Base-by-base conservation (phyloP, 140 eudicot genomes). In the Erigeron philadelphicus region DNA sequence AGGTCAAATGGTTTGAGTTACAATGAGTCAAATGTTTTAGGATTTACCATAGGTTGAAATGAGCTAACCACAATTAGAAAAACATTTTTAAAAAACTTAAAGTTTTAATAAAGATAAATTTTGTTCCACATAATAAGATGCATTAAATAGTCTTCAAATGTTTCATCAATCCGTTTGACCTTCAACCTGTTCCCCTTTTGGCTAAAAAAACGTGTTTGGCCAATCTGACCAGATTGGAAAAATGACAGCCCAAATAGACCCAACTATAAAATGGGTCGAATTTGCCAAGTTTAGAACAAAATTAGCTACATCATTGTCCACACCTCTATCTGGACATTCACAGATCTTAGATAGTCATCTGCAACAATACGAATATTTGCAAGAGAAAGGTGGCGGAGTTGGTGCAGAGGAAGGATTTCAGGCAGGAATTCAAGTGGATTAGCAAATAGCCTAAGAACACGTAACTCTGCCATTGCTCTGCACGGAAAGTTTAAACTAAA, bases 351-450 rank as follows among this genome's bases (percentile, higher is more conserved):
- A 76, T 88, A 75, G 43, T 88, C 96, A 76, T 92, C 98, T 35
- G 96, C 86, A 31, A 88, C 96, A 50, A 92, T 86, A 52, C 95
- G 90, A 54, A 92, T 84, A 75, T 88, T 92, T 69, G 98, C 96
- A 86, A 92, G 95, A 62, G 98, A 86, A 52, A 92, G 76, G 72
- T 92, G 98, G 35, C 86, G 98, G 66, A 92, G 92, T 84, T 84
- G 88, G 76, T 86, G 88, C 52, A 92, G 71, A 16, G 95, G 92
- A 82, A 92, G 83, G 46, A 88, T 88, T 71, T 88, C 96, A 68
- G 98, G 98, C 67, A 92, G 88, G 78, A 86, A 92, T 80, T 88
- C 98, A 80, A 92, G 86, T 23, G 96, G 96, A 80, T 92, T 92
- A 41, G 95, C 98, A 76, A 86, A 92, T 35, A 88, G 86, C 83